Base-by-base conservation (phyloP, 2,329 filamentous ascomycete species). In the Clonostachys rhizophaga region DNA sequence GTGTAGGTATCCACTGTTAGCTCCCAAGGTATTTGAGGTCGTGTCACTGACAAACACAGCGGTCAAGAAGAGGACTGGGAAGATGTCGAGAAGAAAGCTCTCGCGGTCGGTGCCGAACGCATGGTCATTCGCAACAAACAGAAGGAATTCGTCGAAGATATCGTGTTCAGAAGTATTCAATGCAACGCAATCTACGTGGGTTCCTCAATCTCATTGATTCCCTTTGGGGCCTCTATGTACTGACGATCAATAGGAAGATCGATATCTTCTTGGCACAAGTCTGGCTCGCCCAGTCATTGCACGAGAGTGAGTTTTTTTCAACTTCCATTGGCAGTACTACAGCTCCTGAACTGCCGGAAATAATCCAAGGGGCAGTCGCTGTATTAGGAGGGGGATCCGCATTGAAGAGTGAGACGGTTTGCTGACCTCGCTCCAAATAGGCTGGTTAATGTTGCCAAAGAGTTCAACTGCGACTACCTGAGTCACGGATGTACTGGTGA, bases 101-200 rank as follows among this genome's bases (percentile, higher is more conserved):
- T 49, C 14, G 47, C 46, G 44, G 44, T 56, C 34, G 52, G 54
- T 5, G 52, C 54, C 20, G 52, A 56, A 44, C 37, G 41, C 16
- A 76, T 82, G 58, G 63, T 72, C 54, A 69, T 80, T 54, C 70
- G 74, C 49, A 79, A 90, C 62, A 72, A 89, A 47, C 78, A 79
- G 53, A 75, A 76, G 57, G 83, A 87, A 67, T 89, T 91, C 62
- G 78, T 91, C 52, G 83, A 89, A 58, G 79, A 89, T 68, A 77
- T 90, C 39, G 86, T 83, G 75, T 89, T 85, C 76, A 84, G 81
- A 48, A 86, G 86, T 49, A 79, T 91, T 54, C 83, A 87, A 65
- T 86, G 24, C 55, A 78, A 79, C 57, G 77, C 76, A 45, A 75
- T 80, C 60, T 83, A 79, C 60, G 79, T 88, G 24, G 24, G 24